Evolutionary conservation across 1,139 yeast species (phyloP).

Genomic region (Kazachstania sp.): DNA sequence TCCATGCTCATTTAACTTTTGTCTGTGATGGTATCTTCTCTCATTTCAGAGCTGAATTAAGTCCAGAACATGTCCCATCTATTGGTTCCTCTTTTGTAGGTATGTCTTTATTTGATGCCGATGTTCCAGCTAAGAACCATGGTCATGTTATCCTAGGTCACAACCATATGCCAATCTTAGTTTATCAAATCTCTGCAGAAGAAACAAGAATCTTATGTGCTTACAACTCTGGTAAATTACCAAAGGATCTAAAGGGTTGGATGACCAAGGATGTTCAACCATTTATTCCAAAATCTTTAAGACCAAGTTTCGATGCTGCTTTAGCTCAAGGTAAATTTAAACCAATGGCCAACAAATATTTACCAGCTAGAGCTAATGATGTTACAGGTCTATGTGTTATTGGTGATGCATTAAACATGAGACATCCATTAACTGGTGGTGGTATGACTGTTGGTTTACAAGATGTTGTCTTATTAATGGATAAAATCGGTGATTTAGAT

Average conservation of each 20-base stretch:
- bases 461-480: constrained; percentile 66
- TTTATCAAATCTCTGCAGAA: constrained; percentile 74
- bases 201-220: constrained; percentile 91
- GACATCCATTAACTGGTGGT: constrained; percentile 98
- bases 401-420: constrained; percentile 94
- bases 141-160: constrained; percentile 86
- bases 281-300: constrained; percentile 52
- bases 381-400: constrained; percentile 73
- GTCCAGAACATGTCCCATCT: constrained; percentile 48
- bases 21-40: constrained; percentile 94
- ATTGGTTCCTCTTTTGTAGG: constrained; percentile 86
- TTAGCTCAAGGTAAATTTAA: constrained; percentile 48
- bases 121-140: constrained; percentile 59
- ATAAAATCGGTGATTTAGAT: constrained; percentile 41
- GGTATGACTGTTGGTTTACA: constrained; percentile 98
- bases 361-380: constrained; percentile 61
- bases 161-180: constrained; percentile 74
- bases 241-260: constrained; percentile 60
- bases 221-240: constrained; percentile 63
- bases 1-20: constrained; percentile 57
- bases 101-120: constrained; percentile 61
- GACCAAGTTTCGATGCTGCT: constrained; percentile 59
- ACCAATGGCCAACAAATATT: constrained; percentile 90
- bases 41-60: constrained; percentile 71
- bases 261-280: constrained; percentile 55